Conservation (phyloP, 2,329 filamentous ascomycete species). For the Penicillium concentricum region DNA sequence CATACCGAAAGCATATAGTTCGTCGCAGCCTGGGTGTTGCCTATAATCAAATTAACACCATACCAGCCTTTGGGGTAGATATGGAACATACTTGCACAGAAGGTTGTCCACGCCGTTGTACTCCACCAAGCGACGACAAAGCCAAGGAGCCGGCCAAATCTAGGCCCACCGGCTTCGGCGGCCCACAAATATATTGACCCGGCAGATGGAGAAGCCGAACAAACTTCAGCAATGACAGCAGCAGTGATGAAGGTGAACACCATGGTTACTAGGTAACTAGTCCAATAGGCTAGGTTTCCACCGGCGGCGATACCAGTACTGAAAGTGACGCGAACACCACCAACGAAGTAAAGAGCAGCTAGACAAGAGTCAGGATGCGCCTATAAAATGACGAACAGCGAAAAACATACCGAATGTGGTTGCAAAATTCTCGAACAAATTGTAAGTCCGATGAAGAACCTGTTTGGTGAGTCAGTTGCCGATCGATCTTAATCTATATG, state of each 20-base stretch:
- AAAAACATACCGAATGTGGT: slow-evolving; percentile 54
- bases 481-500: not conserved
- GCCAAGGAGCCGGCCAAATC: slow-evolving; percentile 56
- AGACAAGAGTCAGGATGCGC: not conserved
- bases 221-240: slow-evolving; percentile 60
- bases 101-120: slow-evolving; percentile 62
- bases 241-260: slow-evolving; percentile 62
- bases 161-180: slow-evolving; percentile 57
- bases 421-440: slow-evolving; percentile 59
- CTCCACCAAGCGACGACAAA: slow-evolving; percentile 66
- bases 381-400: no score
- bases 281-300: slow-evolving; percentile 62
- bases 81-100: slow-evolving; percentile 48
- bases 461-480: slow-evolving; percentile 27
- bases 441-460: slow-evolving; percentile 59
- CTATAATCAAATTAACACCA: slow-evolving; percentile 20
- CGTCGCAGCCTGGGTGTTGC: slow-evolving; percentile 52
- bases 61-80: not conserved
- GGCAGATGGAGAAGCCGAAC: slow-evolving; percentile 58
- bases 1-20: slow-evolving; percentile 55
- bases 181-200: slow-evolving; percentile 63
- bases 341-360: slow-evolving; percentile 63
- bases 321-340: slow-evolving; percentile 60
- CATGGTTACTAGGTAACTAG: slow-evolving; percentile 59
- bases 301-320: slow-evolving; percentile 63